Conservation (phyloP, 768 basidiomycete genomes). For the Rhizopogon sp. region DNA sequence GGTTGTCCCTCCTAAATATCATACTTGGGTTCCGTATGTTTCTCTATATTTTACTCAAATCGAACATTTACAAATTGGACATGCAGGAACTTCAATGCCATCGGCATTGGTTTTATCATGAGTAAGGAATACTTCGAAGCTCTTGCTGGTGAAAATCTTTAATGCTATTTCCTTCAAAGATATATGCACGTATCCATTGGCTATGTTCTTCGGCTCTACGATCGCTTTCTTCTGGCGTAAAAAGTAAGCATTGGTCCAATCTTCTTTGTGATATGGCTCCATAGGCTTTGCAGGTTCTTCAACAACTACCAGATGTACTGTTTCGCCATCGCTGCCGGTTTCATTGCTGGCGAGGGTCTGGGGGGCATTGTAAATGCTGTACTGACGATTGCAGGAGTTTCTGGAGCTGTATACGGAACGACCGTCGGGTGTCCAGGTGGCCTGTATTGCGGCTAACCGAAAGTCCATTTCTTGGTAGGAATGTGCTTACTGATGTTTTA, state of each 20-base stretch:
- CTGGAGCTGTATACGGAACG: slow-evolving; percentile 22
- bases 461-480: neutral
- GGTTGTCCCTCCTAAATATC: slow-evolving; percentile 17
- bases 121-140: neutral
- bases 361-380: slow-evolving; percentile 30
- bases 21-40: slow-evolving; percentile 15
- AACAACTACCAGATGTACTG: slow-evolving; percentile 18
- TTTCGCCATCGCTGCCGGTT: slow-evolving; percentile 33
- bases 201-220: slow-evolving; percentile 20
- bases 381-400: slow-evolving; percentile 24
- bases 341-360: slow-evolving; percentile 36
- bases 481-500: neutral
- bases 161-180: slow-evolving; percentile 3
- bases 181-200: slow-evolving; percentile 18
- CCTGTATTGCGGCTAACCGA: slow-evolving; percentile 19
- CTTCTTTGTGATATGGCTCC: neutral
- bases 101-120: slow-evolving; percentile 17
- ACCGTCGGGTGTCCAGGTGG: slow-evolving; percentile 24
- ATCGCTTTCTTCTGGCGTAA: slow-evolving; percentile 16
- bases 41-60: neutral
- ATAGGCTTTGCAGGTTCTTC: slow-evolving; percentile 1
- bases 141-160: neutral
- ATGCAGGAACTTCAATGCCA: slow-evolving; percentile 20
- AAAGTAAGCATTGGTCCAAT: neutral
- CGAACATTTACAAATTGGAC: neutral